phyloP scores from a whole-genome alignment of 163 green algal species.

The Dunaliella salina region DNA sequence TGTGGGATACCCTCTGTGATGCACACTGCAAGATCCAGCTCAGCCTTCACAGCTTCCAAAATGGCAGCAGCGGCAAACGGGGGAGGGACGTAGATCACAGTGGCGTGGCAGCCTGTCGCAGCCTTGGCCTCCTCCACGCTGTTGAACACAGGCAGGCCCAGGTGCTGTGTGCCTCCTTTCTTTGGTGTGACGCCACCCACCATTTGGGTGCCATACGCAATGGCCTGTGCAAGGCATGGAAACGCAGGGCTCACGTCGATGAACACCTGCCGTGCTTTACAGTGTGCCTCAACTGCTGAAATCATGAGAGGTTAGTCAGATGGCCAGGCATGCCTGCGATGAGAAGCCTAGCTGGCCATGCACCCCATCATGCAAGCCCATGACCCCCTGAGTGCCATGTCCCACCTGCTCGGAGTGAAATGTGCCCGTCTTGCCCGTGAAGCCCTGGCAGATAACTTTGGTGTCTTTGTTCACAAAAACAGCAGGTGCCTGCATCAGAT shows the following conservation, averaged over 20 bases:
- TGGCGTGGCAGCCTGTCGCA: slow-evolving; percentile 80
- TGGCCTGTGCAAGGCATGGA: slow-evolving; percentile 60
- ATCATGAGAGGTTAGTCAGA: not conserved
- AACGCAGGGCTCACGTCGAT: not conserved
- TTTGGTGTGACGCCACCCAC: slow-evolving; percentile 96
- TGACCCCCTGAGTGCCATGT: not conserved
- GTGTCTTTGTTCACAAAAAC: slow-evolving; percentile 97
- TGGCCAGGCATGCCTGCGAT: not conserved
- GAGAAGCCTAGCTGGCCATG: not conserved
- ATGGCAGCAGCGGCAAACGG: slow-evolving; percentile 90
- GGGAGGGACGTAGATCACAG: slow-evolving; percentile 94
- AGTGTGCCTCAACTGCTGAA: not conserved
- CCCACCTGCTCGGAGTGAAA: slow-evolving; percentile 94
- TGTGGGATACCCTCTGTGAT: slow-evolving; percentile 99
- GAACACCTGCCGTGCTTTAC: not conserved
- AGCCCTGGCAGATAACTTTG: slow-evolving; percentile 93
- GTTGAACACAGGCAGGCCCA: slow-evolving; percentile 95
- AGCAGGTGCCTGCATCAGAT: slow-evolving; percentile 50
- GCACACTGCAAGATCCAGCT: slow-evolving; percentile 94
- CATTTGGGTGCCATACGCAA: slow-evolving; percentile 95
- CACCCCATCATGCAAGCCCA: not conserved
- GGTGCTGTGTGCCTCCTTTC: slow-evolving; percentile 90
- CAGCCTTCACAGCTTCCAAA: slow-evolving; percentile 87
- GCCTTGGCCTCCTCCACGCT: slow-evolving; percentile 75
- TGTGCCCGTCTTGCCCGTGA: slow-evolving; percentile 97